These are phyloP conservation scores for Candolleomyces aberdarensis DNA, from an alignment of 768 basidiomycete genomes.

Conservation along the genomic window DNA sequence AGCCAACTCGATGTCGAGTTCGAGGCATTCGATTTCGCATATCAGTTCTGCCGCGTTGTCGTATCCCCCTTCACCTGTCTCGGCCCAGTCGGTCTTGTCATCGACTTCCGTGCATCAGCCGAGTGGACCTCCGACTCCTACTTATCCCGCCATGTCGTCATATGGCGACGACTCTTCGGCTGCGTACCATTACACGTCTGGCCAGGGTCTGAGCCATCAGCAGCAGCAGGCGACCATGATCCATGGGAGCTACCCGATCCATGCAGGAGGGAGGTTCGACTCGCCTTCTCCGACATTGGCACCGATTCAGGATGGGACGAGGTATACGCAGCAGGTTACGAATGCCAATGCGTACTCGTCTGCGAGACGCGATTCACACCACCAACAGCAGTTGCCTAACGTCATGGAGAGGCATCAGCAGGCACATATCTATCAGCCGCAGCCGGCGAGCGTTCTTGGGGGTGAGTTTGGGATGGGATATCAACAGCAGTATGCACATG, in stretches of 20 bases:
- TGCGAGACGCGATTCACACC: too few species aligned
- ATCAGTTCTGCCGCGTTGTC: slow-evolving; percentile 41
- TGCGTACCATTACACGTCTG: neutral
- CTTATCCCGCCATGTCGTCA: slow-evolving; percentile 46
- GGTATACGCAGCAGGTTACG: slow-evolving; percentile 15
- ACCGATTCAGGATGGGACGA: slow-evolving; percentile 45
- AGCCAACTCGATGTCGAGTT: slow-evolving; percentile 31
- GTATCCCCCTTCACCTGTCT: slow-evolving; percentile 47
- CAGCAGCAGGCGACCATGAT: slow-evolving; percentile 14
- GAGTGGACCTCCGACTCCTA: slow-evolving; percentile 39
- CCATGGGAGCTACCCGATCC: slow-evolving; percentile 23
- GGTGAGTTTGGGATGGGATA: too few species aligned
- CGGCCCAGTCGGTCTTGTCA: slow-evolving; percentile 46
- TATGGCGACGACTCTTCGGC: neutral
- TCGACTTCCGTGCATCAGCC: slow-evolving; percentile 25
- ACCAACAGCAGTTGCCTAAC: too few species aligned
- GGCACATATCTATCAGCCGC: slow-evolving; percentile 41
- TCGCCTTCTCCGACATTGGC: slow-evolving; percentile 56
- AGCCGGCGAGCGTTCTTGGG: slow-evolving; percentile 14
- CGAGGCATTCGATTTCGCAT: slow-evolving; percentile 60
- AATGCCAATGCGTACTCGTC: too few species aligned
- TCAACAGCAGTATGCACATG: neutral
- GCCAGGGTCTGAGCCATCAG: too few species aligned
- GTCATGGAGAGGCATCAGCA: slow-evolving; percentile 16
- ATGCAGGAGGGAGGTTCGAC: slow-evolving; percentile 33